Base-by-base conservation (phyloP, 805 yeast genomes). In the Wickerhamiella shivajii region DNA sequence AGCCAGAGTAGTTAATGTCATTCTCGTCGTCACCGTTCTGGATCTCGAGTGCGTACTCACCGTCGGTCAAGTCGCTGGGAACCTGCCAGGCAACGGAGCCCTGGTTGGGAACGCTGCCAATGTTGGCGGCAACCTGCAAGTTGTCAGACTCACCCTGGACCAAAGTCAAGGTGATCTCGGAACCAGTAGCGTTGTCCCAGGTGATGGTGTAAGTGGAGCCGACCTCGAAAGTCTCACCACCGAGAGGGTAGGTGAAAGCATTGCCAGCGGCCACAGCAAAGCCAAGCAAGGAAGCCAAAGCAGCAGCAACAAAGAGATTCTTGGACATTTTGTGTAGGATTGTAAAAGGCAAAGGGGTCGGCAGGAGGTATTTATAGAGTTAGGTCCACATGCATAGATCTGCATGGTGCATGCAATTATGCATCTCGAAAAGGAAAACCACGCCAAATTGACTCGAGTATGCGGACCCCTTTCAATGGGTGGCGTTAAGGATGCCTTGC, bases 61-160 rank as follows among this genome's bases (percentile, higher is more conserved):
- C 61, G 23, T 50, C 34, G 27, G 38, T 18, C 20, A 57, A 22
- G 24, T 42, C 36, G 32, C 36, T 29, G 27, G 62, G 63, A 24
- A 58, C 48, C 21, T 41, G 39, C 63, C 63, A 58, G 31, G 45
- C 40, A 9, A 38, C 38, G 27, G 52, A 47, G 36, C 61, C 63
- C 32, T 48, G 49, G 53, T 58, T 58, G 33, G 49, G 38, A 33
- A 44, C 33, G 38, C 46, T 34, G 35, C 53, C 52, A 42, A 58
- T 53, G 36, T 57, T 50, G 36, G 55, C 39, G 12, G 52, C 58
- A 13, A 51, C 41, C 20, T 38, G 29, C 37, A 58, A 46, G 43
- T 55, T 40, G 41, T 37, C 36, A 28, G 59, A 29, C 28, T 44
- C 39, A n/a, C 63, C 63, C 37, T 49, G 21, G 39, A 40, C 39